A percentile compares a stretch with the other conserved stretches of the same genome.
phyloP scores from a whole-genome alignment of 1,139 yeast species.

The Eremothecium sinecaudum region DNA sequence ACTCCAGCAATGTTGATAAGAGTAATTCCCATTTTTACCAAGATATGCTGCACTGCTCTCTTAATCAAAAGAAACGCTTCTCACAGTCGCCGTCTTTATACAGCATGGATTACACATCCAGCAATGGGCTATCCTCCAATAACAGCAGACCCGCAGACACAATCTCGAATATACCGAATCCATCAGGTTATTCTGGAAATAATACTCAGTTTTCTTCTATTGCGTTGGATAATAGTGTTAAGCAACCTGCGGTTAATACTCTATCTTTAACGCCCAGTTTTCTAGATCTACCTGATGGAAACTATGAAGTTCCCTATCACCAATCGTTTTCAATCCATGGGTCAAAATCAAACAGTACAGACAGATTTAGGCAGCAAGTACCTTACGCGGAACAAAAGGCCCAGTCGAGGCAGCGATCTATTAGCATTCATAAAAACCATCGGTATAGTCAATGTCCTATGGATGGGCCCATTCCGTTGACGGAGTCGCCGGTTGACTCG shows the following conservation, averaged over 20 bases:
- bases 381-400: not conserved
- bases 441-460: constrained; percentile 11
- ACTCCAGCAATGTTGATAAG: not conserved
- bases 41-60: constrained; percentile 8
- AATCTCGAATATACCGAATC: no score
- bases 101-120: no score
- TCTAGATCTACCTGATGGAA: constrained; percentile 1
- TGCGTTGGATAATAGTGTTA: no score
- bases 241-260: no score
- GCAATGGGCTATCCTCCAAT: no score
- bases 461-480: not conserved
- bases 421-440: constrained; percentile 24
- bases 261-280: not conserved
- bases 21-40: constrained; percentile 7
- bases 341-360: no score
- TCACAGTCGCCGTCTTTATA: constrained; percentile 1
- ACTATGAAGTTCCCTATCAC: not conserved
- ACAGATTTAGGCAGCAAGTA: no score
- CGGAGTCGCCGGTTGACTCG: constrained; percentile 1
- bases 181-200: no score
- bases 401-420: constrained; percentile 16
- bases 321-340: no score
- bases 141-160: no score
- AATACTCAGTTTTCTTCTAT: no score
- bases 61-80: not conserved